phyloP scores from a whole-genome alignment of 2,329 filamentous ascomycete species.

The Sporothrix humicola region DNA sequence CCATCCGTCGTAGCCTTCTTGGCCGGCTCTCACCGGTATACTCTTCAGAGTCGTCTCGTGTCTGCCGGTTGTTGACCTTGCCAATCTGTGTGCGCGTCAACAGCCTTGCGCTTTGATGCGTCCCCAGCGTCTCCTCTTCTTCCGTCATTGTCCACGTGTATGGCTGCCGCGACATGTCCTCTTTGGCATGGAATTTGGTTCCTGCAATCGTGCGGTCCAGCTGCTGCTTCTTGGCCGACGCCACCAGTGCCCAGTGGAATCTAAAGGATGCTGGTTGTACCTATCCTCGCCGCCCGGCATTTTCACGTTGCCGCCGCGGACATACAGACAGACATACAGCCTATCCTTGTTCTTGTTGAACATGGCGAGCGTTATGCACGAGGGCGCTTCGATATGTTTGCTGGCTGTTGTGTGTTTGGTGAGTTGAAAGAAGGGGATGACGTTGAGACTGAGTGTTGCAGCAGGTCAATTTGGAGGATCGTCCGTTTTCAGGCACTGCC shows the following conservation, averaged over 20 bases:
- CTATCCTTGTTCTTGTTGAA: neutral
- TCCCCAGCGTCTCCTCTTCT: neutral
- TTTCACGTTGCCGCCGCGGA: neutral
- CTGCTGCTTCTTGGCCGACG: neutral
- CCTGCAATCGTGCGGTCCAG: neutral
- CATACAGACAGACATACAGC: neutral
- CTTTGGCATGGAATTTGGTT: neutral
- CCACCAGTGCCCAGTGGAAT: neutral
- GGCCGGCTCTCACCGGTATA: neutral
- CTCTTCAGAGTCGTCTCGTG: neutral
- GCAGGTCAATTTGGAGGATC: too few species aligned
- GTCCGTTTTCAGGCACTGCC: neutral
- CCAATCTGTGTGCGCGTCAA: neutral
- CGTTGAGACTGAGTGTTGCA: too few species aligned
- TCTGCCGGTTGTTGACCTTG: neutral
- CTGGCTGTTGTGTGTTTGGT: neutral
- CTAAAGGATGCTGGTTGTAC: too few species aligned
- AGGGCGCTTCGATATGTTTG: neutral
- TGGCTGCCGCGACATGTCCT: neutral
- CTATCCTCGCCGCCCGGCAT: slow-evolving; percentile 4
- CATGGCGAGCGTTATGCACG: neutral
- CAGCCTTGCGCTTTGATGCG: neutral
- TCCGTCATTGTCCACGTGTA: slow-evolving; percentile 5
- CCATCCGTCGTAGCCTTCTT: neutral
- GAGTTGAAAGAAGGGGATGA: neutral